phyloP scores from a whole-genome alignment of 768 basidiomycete species.

The Leccinellum rugosiceps region DNA sequence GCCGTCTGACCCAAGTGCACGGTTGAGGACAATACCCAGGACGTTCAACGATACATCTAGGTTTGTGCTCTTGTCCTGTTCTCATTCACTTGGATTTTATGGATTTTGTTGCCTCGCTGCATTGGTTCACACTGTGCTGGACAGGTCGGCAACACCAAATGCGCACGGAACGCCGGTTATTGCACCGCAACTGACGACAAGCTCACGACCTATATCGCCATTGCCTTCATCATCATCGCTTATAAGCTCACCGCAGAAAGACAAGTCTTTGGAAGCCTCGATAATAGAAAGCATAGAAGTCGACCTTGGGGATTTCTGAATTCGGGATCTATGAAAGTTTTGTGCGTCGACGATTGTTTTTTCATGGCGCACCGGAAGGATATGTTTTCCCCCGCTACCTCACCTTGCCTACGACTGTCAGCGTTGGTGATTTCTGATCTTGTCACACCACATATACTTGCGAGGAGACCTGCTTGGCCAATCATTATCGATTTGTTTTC shows the following conservation, averaged over 20 bases:
- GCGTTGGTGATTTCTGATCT: conserved; percentile 1
- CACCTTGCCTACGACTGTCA: not conserved
- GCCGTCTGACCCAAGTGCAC: conserved; percentile 60
- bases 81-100: conserved; percentile 18
- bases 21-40: conserved; percentile 63
- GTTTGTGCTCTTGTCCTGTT: conserved; percentile 37
- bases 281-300: conserved; percentile 69
- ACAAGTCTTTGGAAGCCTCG: conserved; percentile 50
- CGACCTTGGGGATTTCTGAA: conserved; percentile 75
- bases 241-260: conserved; percentile 29
- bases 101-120: conserved; percentile 9
- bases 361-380: not conserved
- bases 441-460: not conserved
- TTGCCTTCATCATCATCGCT: conserved; percentile 24
- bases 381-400: not conserved
- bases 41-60: conserved; percentile 57
- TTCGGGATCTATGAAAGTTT: not conserved
- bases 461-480: conserved; percentile 1
- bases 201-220: conserved; percentile 37
- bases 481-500: not conserved
- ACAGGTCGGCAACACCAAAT: conserved; percentile 44
- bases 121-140: conserved; percentile 6
- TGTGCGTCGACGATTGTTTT: conserved; percentile 2
- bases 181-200: conserved; percentile 25
- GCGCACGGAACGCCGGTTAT: conserved; percentile 44